These are phyloP conservation scores for Aspergillus quadrilineatus DNA, from an alignment of 2,329 filamentous ascomycete genomes.

Conservation along the genomic window DNA sequence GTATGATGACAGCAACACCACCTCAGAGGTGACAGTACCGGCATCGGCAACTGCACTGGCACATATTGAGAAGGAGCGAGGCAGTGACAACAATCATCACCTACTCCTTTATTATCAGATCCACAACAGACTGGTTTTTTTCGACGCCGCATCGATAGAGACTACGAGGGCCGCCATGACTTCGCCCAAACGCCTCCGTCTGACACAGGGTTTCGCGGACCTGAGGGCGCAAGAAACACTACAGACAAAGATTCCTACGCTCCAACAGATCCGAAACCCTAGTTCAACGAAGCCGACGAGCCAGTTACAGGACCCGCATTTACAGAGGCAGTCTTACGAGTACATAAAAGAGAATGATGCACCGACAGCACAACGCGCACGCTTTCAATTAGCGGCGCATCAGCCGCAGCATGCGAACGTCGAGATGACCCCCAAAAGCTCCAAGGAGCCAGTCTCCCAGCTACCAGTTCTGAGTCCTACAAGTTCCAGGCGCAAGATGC, in stretches of 20 bases:
- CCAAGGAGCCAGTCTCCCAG: neutral
- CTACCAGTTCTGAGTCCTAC: constrained; percentile 3
- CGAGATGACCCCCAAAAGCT: neutral
- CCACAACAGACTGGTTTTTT: neutral
- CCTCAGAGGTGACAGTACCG: neutral
- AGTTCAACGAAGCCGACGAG: neutral
- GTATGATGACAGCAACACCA: neutral
- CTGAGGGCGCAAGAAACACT: neutral
- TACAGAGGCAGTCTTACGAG: neutral
- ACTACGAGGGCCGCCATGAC: neutral
- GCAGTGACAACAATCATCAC: neutral
- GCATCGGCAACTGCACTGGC: neutral
- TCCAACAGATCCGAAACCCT: neutral
- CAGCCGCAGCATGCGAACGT: neutral
- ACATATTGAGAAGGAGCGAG: neutral
- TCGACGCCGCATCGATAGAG: neutral
- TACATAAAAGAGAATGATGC: constrained; percentile 2
- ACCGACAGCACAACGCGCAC: neutral
- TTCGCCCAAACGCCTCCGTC: neutral
- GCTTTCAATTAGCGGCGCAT: neutral
- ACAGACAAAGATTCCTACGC: neutral
- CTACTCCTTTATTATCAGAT: neutral
- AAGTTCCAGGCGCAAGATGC: constrained; percentile 11
- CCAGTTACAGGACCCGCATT: neutral
- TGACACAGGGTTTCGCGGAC: constrained; percentile 9